These are phyloP conservation scores for Musa itinerans DNA, from an alignment of 176 grass and related monocot species.

Conservation along the genomic window DNA sequence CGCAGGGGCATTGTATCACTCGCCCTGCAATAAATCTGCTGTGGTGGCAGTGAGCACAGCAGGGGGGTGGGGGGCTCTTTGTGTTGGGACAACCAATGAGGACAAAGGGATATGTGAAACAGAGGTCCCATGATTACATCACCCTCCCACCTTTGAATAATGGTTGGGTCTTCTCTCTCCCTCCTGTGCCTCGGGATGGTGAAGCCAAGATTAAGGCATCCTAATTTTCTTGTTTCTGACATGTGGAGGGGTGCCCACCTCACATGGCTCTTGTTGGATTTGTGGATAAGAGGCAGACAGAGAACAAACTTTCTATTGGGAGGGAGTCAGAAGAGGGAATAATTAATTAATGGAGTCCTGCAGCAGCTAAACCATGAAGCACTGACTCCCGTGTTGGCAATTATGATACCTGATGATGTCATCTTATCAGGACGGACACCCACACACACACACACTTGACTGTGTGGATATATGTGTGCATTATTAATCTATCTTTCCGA, in stretches of 20 bases:
- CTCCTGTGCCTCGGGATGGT: not conserved
- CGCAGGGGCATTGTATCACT: not conserved
- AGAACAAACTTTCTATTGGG: constrained; percentile 11
- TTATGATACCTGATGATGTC: constrained; percentile 2
- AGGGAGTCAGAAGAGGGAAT: constrained; percentile 2
- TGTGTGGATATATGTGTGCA: not conserved
- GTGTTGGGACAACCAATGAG: not conserved
- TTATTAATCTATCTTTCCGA: too few species aligned
- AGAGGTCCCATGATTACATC: not conserved
- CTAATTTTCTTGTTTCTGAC: not conserved
- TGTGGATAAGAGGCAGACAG: constrained; percentile 8
- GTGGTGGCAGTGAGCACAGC: not conserved
- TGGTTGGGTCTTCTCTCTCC: not conserved
- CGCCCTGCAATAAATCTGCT: constrained; percentile 3
- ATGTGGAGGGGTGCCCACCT: not conserved
- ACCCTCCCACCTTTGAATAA: not conserved
- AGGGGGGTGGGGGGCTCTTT: too few species aligned
- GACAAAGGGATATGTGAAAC: not conserved
- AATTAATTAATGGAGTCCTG: constrained; percentile 1
- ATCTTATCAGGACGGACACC: not conserved
- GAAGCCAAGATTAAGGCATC: not conserved
- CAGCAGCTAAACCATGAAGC: not conserved
- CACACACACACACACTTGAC: not conserved
- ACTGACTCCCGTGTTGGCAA: not conserved
- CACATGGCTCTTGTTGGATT: constrained; percentile 12